Conservation (phyloP, 495 filamentous ascomycete species). For the Aspergillus panamensis region DNA sequence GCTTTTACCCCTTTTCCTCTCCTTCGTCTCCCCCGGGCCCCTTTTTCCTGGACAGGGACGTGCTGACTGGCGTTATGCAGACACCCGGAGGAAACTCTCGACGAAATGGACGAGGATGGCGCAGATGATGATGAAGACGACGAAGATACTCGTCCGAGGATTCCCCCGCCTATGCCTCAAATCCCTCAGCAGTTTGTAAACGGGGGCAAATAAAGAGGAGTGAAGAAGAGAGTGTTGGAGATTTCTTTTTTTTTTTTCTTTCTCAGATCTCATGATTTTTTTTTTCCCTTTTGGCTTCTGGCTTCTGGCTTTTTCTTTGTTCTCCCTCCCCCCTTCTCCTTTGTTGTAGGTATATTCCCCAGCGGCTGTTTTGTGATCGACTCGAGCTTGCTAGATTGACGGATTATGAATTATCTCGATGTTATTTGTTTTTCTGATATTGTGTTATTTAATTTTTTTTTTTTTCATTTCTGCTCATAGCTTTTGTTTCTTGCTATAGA, state of each 20-base stretch:
- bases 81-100: constrained; percentile 45
- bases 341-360: constrained; percentile 26
- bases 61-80: constrained; percentile 23
- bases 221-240: neutral
- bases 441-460: too few species aligned
- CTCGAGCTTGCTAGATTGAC: neutral
- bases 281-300: neutral
- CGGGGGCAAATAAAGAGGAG: constrained; percentile 10
- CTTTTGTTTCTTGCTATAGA: too few species aligned
- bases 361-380: constrained; percentile 15
- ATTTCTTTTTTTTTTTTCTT: neutral
- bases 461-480: too few species aligned
- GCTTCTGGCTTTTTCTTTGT: neutral
- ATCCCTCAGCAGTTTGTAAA: constrained; percentile 33
- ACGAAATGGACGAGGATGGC: constrained; percentile 52
- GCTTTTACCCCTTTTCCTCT: neutral
- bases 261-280: neutral
- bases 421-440: too few species aligned
- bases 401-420: constrained; percentile 5
- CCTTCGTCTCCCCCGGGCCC: neutral
- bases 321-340: neutral
- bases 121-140: constrained; percentile 45
- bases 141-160: constrained; percentile 10
- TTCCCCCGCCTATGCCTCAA: constrained; percentile 34
- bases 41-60: neutral